Conservation (phyloP, 441 rosid species). For the Erodium moschatum region DNA sequence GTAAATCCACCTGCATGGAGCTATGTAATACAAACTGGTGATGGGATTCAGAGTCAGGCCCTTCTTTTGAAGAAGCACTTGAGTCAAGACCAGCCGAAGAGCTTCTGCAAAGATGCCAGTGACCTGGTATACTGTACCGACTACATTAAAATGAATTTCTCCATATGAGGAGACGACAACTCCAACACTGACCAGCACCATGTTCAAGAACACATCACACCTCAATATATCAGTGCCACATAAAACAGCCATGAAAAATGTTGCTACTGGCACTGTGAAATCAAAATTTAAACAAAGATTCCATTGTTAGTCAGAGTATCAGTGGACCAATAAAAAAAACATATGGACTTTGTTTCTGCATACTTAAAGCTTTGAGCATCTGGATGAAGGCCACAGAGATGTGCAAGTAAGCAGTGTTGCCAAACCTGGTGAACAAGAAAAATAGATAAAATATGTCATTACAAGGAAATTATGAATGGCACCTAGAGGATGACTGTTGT, state of each 20-base stretch:
- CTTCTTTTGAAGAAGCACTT: constrained; percentile 98
- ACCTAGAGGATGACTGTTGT: constrained; percentile 1
- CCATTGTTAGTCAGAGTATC: too few species aligned
- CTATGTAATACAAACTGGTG: constrained; percentile 97
- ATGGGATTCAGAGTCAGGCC: constrained; percentile 93
- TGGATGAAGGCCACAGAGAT: constrained; percentile 97
- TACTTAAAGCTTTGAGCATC: constrained; percentile 99
- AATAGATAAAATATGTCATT: constrained; percentile 8
- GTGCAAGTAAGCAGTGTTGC: constrained; percentile 91
- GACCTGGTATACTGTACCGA: constrained; percentile 96
- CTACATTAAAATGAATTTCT: constrained; percentile 91
- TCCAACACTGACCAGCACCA: constrained; percentile 98
- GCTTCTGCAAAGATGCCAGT: constrained; percentile 99
- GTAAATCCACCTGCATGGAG: constrained; percentile 82
- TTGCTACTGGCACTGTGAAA: constrained; percentile 97
- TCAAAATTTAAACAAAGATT: constrained; percentile 24
- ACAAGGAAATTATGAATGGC: constrained; percentile 10
- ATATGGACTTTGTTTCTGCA: constrained; percentile 28
- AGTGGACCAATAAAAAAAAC: too few species aligned
- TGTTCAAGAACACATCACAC: constrained; percentile 92
- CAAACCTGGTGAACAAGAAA: constrained; percentile 56
- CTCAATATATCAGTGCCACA: constrained; percentile 95
- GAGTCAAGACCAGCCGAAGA: constrained; percentile 95
- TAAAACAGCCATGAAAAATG: constrained; percentile 82
- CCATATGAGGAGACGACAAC: constrained; percentile 97